Evolutionary conservation across 129 eudicot genomes (phyloP).

Genomic region (Lactuca sativa): DNA sequence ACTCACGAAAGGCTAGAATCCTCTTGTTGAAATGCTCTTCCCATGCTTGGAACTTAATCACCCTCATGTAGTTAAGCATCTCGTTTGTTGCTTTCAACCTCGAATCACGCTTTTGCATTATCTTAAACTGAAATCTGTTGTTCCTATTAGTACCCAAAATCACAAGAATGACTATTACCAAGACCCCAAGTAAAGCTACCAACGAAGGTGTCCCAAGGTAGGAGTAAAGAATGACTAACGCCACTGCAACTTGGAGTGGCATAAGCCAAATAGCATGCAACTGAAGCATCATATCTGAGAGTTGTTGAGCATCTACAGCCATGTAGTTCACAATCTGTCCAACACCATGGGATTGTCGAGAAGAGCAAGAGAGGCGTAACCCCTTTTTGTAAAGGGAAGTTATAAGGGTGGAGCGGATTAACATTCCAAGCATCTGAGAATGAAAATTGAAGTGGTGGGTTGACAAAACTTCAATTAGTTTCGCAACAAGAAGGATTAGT

Average conservation of each 20-base stretch:
- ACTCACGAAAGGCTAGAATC: conserved; percentile 56
- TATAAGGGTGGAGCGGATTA: conserved; percentile 68
- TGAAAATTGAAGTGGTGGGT: conserved; percentile 86
- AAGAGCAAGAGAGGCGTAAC: conserved; percentile 69
- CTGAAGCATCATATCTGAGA: conserved; percentile 91
- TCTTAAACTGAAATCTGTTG: conserved; percentile 52
- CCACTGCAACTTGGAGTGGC: conserved; percentile 68
- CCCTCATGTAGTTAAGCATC: conserved; percentile 87
- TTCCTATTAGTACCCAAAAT: conserved; percentile 49
- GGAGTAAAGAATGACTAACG: conserved; percentile 55
- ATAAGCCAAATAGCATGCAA: conserved; percentile 74
- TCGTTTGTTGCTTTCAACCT: conserved; percentile 92
- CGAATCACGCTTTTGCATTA: conserved; percentile 65
- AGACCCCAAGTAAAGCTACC: conserved; percentile 51
- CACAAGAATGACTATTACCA: conserved; percentile 43
- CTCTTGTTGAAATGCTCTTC: conserved; percentile 78
- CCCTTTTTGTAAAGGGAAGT: conserved; percentile 88
- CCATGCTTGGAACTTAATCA: conserved; percentile 96
- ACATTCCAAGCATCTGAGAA: conserved; percentile 76
- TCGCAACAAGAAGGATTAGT: conserved; percentile 57
- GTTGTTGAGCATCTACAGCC: conserved; percentile 98
- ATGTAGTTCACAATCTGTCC: conserved; percentile 94
- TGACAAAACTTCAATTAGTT: conserved; percentile 63
- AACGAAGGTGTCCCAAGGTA: conserved; percentile 54
- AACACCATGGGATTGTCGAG: conserved; percentile 82